Percentiles rank a stretch among this genome's conserved stretches.
Conservation (phyloP, 192 early-diverging fungal species). For the Jimgerdemannia flammicorona region DNA sequence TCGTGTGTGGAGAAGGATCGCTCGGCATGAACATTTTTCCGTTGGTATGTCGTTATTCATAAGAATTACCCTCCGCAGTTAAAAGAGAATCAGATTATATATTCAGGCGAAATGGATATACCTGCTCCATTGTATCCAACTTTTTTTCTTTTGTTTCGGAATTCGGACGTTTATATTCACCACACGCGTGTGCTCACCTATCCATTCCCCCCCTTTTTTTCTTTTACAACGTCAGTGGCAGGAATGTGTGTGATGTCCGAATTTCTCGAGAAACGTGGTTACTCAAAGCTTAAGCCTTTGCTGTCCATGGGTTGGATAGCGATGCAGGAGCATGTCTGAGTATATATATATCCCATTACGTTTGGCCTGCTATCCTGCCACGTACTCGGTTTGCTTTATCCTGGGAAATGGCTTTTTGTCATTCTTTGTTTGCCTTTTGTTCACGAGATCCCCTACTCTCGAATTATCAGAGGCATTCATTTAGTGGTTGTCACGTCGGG, state of each 20-base stretch:
- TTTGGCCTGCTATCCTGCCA: too few relatives aligned
- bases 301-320: conserved; percentile 94
- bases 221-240: conserved; percentile 60
- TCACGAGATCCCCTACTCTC: background rate
- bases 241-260: conserved; percentile 66
- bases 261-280: conserved; percentile 56
- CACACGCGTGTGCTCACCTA: too few relatives aligned
- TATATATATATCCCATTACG: too few relatives aligned
- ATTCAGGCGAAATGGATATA: background rate
- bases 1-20: conserved; percentile 85
- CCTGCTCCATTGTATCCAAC: too few relatives aligned
- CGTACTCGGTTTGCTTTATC: too few relatives aligned
- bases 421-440: too few relatives aligned
- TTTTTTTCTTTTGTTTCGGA: too few relatives aligned
- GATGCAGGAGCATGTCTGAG: conserved; percentile 81
- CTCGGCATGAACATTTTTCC: conserved; percentile 94
- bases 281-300: conserved; percentile 69
- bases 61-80: too few relatives aligned
- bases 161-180: too few relatives aligned
- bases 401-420: too few relatives aligned
- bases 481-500: conserved; percentile 96
- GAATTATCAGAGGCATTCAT: conserved; percentile 74
- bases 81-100: background rate
- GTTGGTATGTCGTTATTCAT: conserved; percentile 52
- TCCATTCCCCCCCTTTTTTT: background rate